Evolutionary conservation across 495 filamentous ascomycete genomes (phyloP).

Genomic region (Corynascus novoguineensis): DNA sequence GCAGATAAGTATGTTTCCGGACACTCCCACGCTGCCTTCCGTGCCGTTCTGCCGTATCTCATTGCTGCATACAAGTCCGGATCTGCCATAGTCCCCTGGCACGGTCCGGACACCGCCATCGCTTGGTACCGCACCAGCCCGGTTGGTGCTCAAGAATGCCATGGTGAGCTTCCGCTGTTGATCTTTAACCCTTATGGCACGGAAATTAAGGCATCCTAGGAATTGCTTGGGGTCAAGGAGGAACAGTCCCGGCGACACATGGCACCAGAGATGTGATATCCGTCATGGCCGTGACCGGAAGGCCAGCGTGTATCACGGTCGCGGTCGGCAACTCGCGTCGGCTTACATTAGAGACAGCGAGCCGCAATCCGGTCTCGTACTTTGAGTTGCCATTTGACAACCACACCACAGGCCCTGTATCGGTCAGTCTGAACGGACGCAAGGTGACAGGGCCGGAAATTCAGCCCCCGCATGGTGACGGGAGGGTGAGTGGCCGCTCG

Average conservation of each 20-base stretch:
- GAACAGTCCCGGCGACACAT: slow-evolving; percentile 31
- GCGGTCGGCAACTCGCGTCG: slow-evolving; percentile 41
- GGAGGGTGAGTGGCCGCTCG: slow-evolving; percentile 38
- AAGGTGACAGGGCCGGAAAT: slow-evolving; percentile 45
- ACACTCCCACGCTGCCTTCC: slow-evolving; percentile 36
- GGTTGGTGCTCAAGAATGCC: slow-evolving; percentile 26
- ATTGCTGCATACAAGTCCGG: slow-evolving; percentile 59
- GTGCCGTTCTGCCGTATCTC: slow-evolving; percentile 54
- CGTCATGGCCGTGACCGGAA: slow-evolving; percentile 37
- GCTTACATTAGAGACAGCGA: slow-evolving; percentile 37
- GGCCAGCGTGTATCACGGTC: slow-evolving; percentile 38
- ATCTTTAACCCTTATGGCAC: not conserved
- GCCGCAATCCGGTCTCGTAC: slow-evolving; percentile 39
- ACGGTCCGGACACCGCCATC: slow-evolving; percentile 44
- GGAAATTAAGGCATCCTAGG: slow-evolving; percentile 17
- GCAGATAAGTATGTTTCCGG: slow-evolving; percentile 46
- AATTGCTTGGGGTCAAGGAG: slow-evolving; percentile 45
- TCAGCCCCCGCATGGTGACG: slow-evolving; percentile 39
- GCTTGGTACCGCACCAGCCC: slow-evolving; percentile 61
- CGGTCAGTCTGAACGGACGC: slow-evolving; percentile 45
- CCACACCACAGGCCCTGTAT: slow-evolving; percentile 43
- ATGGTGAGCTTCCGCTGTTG: slow-evolving; percentile 36
- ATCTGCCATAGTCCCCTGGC: slow-evolving; percentile 37
- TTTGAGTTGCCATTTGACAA: slow-evolving; percentile 51
- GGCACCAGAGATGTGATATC: slow-evolving; percentile 46